Percentiles rank a stretch among this genome's conserved stretches.
phyloP scores from a whole-genome alignment of 148 eudicot species.

The Cornus florida region DNA sequence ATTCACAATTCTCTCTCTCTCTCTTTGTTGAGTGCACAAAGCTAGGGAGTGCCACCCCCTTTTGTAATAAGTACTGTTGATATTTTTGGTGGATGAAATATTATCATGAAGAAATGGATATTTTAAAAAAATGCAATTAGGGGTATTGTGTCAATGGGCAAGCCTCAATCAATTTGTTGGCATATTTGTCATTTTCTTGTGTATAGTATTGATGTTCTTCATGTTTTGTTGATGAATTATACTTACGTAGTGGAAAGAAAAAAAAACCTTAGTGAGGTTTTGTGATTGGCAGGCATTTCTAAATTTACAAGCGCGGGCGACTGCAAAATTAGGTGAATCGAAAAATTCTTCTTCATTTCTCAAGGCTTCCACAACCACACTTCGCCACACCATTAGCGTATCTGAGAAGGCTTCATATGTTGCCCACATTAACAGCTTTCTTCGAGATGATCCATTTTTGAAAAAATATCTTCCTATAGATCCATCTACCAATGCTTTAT shows the following conservation, averaged over 20 bases:
- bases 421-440: conserved; percentile 68
- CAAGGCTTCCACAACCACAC: conserved; percentile 79
- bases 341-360: conserved; percentile 72
- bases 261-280: not conserved
- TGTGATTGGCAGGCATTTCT: conserved; percentile 55
- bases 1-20: no score
- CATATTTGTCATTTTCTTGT: not conserved
- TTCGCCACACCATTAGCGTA: conserved; percentile 77
- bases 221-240: not conserved
- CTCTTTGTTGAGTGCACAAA: no score
- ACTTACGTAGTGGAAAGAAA: not conserved
- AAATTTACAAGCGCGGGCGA: conserved; percentile 63
- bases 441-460: conserved; percentile 68
- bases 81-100: not conserved
- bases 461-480: conserved; percentile 73
- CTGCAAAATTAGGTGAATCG: conserved; percentile 47
- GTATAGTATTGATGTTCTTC: not conserved
- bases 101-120: not conserved
- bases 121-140: not conserved
- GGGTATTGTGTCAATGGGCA: not conserved
- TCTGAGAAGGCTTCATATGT: conserved; percentile 83
- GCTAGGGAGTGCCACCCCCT: no score
- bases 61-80: no score
- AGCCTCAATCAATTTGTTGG: not conserved
- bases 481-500: conserved; percentile 60